Conservation (phyloP, 2,329 filamentous ascomycete species). For the Cercospora zeina region DNA sequence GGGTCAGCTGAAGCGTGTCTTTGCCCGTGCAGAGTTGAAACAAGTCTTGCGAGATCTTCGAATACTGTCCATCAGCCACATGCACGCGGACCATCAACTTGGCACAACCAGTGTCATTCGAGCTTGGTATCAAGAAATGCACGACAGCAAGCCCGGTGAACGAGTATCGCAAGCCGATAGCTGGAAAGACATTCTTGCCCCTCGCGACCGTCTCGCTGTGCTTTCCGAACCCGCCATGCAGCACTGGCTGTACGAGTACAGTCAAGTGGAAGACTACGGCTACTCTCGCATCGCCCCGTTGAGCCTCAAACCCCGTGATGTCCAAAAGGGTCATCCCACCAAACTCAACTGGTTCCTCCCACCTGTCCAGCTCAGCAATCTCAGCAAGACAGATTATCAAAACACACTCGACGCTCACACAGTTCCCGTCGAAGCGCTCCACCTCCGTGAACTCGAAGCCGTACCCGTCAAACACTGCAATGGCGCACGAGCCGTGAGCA, state of each 20-base stretch:
- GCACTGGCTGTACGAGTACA: constrained; percentile 76
- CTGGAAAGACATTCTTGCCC: constrained; percentile 33
- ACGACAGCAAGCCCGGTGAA: constrained; percentile 42
- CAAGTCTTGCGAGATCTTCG: constrained; percentile 76
- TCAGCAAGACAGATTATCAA: constrained; percentile 29
- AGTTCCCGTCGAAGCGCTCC: constrained; percentile 50
- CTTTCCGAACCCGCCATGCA: constrained; percentile 72
- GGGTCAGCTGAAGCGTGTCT: constrained; percentile 78
- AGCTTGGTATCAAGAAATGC: constrained; percentile 69
- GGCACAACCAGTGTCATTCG: constrained; percentile 78
- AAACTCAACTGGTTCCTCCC: constrained; percentile 41
- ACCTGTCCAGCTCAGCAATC: constrained; percentile 29
- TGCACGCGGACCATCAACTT: constrained; percentile 95
- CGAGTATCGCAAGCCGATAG: constrained; percentile 16
- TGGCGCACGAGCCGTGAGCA: constrained; percentile 70
- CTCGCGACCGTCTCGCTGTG: constrained; percentile 55
- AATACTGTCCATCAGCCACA: constrained; percentile 88
- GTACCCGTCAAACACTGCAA: constrained; percentile 75
- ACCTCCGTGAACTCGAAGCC: constrained; percentile 67
- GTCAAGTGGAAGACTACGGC: constrained; percentile 73
- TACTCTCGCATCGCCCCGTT: constrained; percentile 61
- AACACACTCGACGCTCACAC: constrained; percentile 29
- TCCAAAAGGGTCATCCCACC: constrained; percentile 15
- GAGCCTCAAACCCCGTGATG: constrained; percentile 41
- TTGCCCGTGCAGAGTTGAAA: constrained; percentile 62